Base-by-base conservation (phyloP, 2,329 filamentous ascomycete species). In the Stagonosporopsis chrysanthemi region DNA sequence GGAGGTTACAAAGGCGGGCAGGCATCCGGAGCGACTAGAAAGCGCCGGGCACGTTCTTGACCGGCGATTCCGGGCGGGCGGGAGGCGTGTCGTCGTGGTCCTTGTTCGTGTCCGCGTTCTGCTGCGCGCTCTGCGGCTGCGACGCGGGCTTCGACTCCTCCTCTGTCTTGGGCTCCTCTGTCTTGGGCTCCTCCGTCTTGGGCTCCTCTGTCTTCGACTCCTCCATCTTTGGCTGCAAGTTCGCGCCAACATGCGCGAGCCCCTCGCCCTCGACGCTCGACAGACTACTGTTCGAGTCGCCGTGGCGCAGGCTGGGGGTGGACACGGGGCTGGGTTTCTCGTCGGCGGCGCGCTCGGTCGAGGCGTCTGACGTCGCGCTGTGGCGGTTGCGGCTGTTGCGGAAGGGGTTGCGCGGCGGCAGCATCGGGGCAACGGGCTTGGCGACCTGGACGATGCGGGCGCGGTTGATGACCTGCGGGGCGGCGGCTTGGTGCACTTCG, bases 401-500 rank as follows among this genome's bases (percentile, higher is more conserved):
- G 58, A 88, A 87, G 1, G 91, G 89, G 70, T 90, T 96, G 44
- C 92, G 83, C 3, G 86, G 83, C 1, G 93, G 93, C 12, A 97
- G 83, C 8, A 90, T 87, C 1, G 93, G 92, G 1, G 91, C 86
- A 1, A 88, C 77, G 33, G 92, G 85, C 78, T 94, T 96, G 12
- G 90, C 87, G 56, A 97, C 96, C 42, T 87, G 92, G 26, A 97
- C 91, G 47, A 97, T 81, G 47, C 89, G 89, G 23, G 92, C 91
- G 70, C 90, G 89, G 36, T 87, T 89, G 54, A 92, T 86, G 52
- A 87, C 83, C 51, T 89, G 86, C 1, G 89, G 86, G 2, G 85
- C 83, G 44, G 86, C 80, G 40, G 85, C 81, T 38, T 86, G 84
- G 49, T 86, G 84, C 6, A 91, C 84, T 67, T 91, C 88, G 58